phyloP scores from a whole-genome alignment of 164 flowering plant species.

The Nymphaea colorata region DNA sequence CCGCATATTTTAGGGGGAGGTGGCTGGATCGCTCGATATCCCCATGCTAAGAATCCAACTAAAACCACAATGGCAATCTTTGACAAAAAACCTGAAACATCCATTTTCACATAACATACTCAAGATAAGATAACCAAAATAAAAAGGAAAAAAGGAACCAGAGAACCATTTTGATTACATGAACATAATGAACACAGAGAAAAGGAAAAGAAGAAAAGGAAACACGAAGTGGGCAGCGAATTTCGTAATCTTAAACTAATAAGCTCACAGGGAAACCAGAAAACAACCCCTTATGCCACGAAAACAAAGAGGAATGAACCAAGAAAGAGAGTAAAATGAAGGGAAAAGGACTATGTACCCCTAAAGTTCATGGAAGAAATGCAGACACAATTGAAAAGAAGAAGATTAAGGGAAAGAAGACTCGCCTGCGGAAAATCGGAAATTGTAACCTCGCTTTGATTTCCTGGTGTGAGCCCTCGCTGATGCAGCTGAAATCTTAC shows the following conservation, averaged over 20 bases:
- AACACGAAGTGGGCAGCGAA: not conserved
- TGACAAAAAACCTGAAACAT: conserved; percentile 26
- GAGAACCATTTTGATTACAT: not conserved
- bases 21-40: conserved; percentile 46
- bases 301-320: not conserved
- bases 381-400: no score
- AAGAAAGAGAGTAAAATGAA: not conserved
- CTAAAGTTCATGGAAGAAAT: not conserved
- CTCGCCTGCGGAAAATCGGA: conserved; percentile 28
- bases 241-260: no score
- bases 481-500: conserved; percentile 57
- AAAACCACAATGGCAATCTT: conserved; percentile 20
- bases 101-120: not conserved
- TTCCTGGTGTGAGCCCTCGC: conserved; percentile 56
- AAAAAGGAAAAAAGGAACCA: not conserved
- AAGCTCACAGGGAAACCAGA: not conserved
- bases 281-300: not conserved
- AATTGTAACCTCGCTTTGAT: conserved; percentile 23
- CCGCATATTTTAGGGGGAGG: conserved; percentile 53
- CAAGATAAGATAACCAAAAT: not conserved
- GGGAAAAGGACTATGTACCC: not conserved
- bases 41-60: conserved; percentile 36
- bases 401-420: not conserved
- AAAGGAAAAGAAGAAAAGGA: not conserved
- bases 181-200: not conserved